These are phyloP conservation scores for Cyberlindnera suaveolens DNA, from an alignment of 805 yeast species.

Conservation along the genomic window DNA sequence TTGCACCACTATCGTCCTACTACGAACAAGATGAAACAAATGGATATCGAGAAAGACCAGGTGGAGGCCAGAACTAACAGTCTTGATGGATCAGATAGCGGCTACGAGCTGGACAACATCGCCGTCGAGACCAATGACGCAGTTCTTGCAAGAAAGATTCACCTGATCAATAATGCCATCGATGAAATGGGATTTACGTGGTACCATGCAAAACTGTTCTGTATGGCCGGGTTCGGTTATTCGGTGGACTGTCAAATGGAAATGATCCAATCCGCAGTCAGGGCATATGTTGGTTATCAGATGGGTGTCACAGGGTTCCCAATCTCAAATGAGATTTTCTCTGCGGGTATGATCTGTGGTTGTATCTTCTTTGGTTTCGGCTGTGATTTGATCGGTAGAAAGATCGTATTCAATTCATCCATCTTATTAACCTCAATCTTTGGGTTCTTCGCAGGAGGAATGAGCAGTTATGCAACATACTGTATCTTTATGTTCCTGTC, in stretches of 20 bases:
- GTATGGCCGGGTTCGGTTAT: slow-evolving; percentile 47
- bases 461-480: slow-evolving; percentile 39
- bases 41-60: too few species aligned
- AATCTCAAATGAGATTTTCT: slow-evolving; percentile 37
- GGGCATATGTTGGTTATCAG: slow-evolving; percentile 39
- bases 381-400: slow-evolving; percentile 46
- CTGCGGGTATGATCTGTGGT: slow-evolving; percentile 43
- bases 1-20: too few species aligned
- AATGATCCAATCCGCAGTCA: slow-evolving; percentile 39
- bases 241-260: slow-evolving; percentile 47
- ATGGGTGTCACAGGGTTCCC: slow-evolving; percentile 35
- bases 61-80: too few species aligned
- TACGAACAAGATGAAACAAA: too few species aligned
- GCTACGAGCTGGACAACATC: slow-evolving; percentile 1
- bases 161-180: slow-evolving; percentile 45
- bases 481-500: slow-evolving; percentile 39
- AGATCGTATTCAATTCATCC: slow-evolving; percentile 42
- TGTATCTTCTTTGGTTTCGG: slow-evolving; percentile 45
- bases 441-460: slow-evolving; percentile 45
- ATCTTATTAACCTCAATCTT: slow-evolving; percentile 39
- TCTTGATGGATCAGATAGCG: neutral
- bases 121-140: slow-evolving; percentile 25
- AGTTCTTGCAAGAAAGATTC: slow-evolving; percentile 29
- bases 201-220: slow-evolving; percentile 39
- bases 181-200: slow-evolving; percentile 59